A percentile compares a stretch with the other conserved stretches of the same genome.
phyloP scores from a whole-genome alignment of 371 early-diverging fungal genomes.

The Rhizopus microsporus region DNA sequence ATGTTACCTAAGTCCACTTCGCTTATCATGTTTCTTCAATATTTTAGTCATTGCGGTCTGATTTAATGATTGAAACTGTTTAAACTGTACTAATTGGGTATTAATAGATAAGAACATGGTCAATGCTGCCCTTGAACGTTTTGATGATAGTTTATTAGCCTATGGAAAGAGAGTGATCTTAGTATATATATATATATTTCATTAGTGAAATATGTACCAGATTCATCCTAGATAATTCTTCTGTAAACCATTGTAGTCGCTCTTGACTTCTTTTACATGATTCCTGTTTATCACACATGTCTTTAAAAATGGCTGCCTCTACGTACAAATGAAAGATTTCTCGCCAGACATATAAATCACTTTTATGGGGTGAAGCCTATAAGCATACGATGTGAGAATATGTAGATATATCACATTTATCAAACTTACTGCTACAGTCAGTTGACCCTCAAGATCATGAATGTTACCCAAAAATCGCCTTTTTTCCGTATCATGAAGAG shows the following conservation, averaged over 20 bases:
- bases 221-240: constrained; percentile 40
- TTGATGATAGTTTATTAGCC: constrained; percentile 25
- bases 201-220: constrained; percentile 23
- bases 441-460: constrained; percentile 37
- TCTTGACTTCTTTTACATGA: constrained; percentile 44
- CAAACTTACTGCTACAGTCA: constrained; percentile 43
- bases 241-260: constrained; percentile 52
- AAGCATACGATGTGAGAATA: not conserved
- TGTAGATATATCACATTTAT: constrained; percentile 14
- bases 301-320: constrained; percentile 65
- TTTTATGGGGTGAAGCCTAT: constrained; percentile 27
- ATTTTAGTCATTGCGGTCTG: constrained; percentile 75
- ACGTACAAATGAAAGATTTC: constrained; percentile 69
- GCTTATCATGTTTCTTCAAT: constrained; percentile 80
- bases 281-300: constrained; percentile 40
- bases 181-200: not conserved
- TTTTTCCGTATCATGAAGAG: constrained; percentile 43
- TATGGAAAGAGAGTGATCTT: constrained; percentile 2
- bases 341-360: constrained; percentile 65
- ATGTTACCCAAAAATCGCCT: constrained; percentile 40
- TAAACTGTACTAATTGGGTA: constrained; percentile 60
- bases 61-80: constrained; percentile 67
- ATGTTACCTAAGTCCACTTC: constrained; percentile 58
- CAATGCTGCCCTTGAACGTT: constrained; percentile 45
- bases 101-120: constrained; percentile 60